These are phyloP conservation scores for Plasmodium yoelii DNA, from an alignment of 169 alveolate genomes.

Conservation along the genomic window DNA sequence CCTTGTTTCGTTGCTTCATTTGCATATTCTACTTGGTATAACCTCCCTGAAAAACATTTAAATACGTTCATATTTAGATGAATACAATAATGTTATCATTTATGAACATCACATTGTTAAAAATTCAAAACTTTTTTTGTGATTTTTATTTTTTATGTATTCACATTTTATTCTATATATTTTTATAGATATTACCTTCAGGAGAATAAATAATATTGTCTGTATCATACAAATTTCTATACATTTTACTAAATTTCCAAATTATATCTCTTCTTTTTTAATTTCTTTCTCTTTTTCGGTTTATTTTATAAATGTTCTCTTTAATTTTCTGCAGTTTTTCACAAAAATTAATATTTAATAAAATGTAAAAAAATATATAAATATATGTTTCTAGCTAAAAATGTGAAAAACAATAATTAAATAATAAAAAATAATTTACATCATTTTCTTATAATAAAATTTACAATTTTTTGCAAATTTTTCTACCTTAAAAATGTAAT, in stretches of 20 bases:
- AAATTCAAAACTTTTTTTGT: not conserved
- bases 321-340: not conserved
- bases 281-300: not conserved
- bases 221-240: slow-evolving; percentile 94
- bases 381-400: not conserved
- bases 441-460: not conserved
- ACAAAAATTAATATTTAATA: no score
- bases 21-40: slow-evolving; percentile 97
- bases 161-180: slow-evolving; percentile 67
- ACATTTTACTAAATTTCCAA: slow-evolving; percentile 82
- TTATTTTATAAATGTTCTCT: not conserved
- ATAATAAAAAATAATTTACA: not conserved
- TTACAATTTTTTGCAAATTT: slow-evolving; percentile 12
- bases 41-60: slow-evolving; percentile 83
- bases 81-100: not conserved
- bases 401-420: not conserved
- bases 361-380: not conserved
- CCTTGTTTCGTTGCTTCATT: slow-evolving; percentile 98
- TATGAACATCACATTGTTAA: not conserved
- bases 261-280: not conserved
- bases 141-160: not conserved
- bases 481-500: slow-evolving; percentile 14
- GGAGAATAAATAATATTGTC: slow-evolving; percentile 96
- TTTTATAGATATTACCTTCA: slow-evolving; percentile 77
- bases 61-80: not conserved